Conservation (phyloP, 805 yeast genomes). For the Wickerhamiella cacticola region DNA sequence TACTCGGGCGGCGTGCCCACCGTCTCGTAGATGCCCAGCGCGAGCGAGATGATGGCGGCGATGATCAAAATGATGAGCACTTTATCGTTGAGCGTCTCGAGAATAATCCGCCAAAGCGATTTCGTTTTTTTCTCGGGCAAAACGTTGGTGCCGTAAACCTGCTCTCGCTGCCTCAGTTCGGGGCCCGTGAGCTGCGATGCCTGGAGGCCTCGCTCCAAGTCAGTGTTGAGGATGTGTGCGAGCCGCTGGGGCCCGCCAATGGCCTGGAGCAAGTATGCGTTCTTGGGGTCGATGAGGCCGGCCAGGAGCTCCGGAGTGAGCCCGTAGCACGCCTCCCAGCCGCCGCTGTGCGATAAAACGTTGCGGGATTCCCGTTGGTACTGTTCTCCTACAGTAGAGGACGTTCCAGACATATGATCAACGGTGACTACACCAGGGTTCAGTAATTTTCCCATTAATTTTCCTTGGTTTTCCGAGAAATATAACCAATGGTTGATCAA, state of each 20-base stretch:
- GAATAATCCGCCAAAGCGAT: slow-evolving; percentile 53
- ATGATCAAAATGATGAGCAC: slow-evolving; percentile 69
- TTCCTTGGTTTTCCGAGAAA: too few relatives aligned
- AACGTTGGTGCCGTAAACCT: slow-evolving; percentile 53
- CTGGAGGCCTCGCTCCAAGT: slow-evolving; percentile 26
- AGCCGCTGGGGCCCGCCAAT: slow-evolving; percentile 31
- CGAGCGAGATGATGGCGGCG: slow-evolving; percentile 82
- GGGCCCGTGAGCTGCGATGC: slow-evolving; percentile 19
- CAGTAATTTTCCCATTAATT: slow-evolving; percentile 1
- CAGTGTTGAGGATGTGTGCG: slow-evolving; percentile 25
- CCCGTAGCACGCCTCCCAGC: slow-evolving; percentile 13
- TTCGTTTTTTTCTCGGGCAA: slow-evolving; percentile 65
- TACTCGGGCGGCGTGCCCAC: slow-evolving; percentile 69
- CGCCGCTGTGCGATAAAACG: slow-evolving; percentile 14
- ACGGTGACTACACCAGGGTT: neutral
- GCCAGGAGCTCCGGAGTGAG: slow-evolving; percentile 19
- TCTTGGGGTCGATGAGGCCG: slow-evolving; percentile 31
- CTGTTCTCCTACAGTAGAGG: slow-evolving; percentile 7
- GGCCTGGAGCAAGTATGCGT: slow-evolving; percentile 27
- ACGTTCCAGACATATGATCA: slow-evolving; percentile 7
- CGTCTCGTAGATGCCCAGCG: slow-evolving; percentile 83
- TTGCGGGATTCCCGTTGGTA: slow-evolving; percentile 15
- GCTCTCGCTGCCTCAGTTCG: slow-evolving; percentile 29
- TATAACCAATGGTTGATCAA: too few relatives aligned
- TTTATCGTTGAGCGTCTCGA: slow-evolving; percentile 82